Evolutionary conservation across 177 flowering plant species (phyloP).

Genomic region (Telopea speciosissima): DNA sequence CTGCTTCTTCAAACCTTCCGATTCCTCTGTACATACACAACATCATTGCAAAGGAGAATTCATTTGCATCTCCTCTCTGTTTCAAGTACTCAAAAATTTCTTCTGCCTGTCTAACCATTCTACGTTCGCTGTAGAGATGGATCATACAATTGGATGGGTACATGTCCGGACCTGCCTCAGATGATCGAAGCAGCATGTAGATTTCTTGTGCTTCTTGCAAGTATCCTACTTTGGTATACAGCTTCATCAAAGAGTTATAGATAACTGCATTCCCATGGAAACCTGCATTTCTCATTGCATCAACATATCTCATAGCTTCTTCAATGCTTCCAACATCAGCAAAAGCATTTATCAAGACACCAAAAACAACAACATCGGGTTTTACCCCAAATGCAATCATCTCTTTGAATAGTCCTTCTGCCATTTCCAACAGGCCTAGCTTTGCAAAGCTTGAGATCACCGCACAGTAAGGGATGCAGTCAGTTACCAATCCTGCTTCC

Average conservation of each 20-base stretch:
- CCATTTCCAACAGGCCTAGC: slow-evolving; percentile 48
- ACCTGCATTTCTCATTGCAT: slow-evolving; percentile 53
- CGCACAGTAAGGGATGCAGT: slow-evolving; percentile 77
- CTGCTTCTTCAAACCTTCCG: slow-evolving; percentile 56
- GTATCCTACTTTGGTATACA: slow-evolving; percentile 78
- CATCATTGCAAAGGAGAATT: slow-evolving; percentile 90
- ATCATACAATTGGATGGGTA: slow-evolving; percentile 91
- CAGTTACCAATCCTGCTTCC: slow-evolving; percentile 44
- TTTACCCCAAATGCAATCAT: slow-evolving; percentile 53
- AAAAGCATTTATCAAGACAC: slow-evolving; percentile 81
- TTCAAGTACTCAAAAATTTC: slow-evolving; percentile 53
- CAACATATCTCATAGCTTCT: slow-evolving; percentile 45
- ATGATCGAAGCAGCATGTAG: slow-evolving; percentile 45
- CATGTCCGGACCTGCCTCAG: slow-evolving; percentile 46
- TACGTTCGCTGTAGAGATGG: slow-evolving; percentile 64
- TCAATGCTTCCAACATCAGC: slow-evolving; percentile 66
- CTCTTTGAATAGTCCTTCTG: slow-evolving; percentile 54
- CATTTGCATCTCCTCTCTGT: slow-evolving; percentile 58
- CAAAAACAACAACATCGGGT: slow-evolving; percentile 74
- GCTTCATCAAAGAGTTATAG: slow-evolving; percentile 78
- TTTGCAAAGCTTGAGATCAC: slow-evolving; percentile 72
- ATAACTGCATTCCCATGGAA: slow-evolving; percentile 54
- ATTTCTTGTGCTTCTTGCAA: slow-evolving; percentile 72
- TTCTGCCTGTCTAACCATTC: slow-evolving; percentile 69
- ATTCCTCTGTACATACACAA: slow-evolving; percentile 75